Evolutionary conservation across 2,329 filamentous ascomycete species (phyloP), one percentile per base, ranked within the genome.

Genomic region (Xylaria arbuscula): DNA sequence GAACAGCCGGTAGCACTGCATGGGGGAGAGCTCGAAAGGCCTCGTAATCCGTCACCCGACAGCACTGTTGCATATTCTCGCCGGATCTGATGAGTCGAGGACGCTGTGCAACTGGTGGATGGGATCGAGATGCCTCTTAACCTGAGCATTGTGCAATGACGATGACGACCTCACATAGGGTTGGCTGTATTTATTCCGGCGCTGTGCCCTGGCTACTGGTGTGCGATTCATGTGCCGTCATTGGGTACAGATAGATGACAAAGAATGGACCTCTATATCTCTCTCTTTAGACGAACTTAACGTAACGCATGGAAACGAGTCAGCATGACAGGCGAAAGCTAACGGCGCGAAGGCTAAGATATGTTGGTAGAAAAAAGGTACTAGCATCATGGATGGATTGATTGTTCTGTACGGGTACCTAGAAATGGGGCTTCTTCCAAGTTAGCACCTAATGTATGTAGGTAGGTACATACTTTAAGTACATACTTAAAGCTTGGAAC

Each of bases 21-120:
- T 64, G 47, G 58, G 42, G 53, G 51, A 62, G 22, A 9, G 54
- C 24, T 36, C 62, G 45, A 61, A 45, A 34, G 40, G 34, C 53
- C 54, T 69, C 67, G 69, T 67, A 67, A 71, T 50, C 55, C 64
- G 67, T 67, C 67, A 65, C 67, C 54, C 54, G 62, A 61, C 64
- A 69, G 54, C 59, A 62, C 13, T 34, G 19, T 51, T 66, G 66
- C 59, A 66, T 62, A 56, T 55, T 59, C 56, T 56, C 63, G 64
- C 69, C 42, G 63, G 56, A 69, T 67, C 58, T 69, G 56, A 64
- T 57, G 57, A 64, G 59, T 58, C 62, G 55, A 38, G 6, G 34
- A 55, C 45, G 51, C 19, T 28, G 66, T 71, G 54, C 19, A 42
- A 64, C 69, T 56, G 28, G 45, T 17, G 53, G 28, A 62, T 56